Base-by-base conservation (phyloP, 441 rosid species). In the Metrosideros polymorpha region DNA sequence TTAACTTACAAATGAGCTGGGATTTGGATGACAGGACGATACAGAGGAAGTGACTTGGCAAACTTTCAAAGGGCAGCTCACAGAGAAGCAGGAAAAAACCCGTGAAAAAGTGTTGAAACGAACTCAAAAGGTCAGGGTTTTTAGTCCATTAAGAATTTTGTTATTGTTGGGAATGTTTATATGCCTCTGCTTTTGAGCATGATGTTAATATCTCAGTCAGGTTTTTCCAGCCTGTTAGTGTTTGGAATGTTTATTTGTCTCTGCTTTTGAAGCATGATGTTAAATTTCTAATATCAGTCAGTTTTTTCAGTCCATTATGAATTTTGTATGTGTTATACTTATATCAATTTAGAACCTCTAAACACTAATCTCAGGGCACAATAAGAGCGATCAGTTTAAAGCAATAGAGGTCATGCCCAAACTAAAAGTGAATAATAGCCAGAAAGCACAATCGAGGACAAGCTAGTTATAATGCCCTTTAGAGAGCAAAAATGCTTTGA, bases 61-160 rank as follows among this genome's bases (percentile, higher is more conserved):
- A 92, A 98, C 95, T 85, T 96, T 93, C 94, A 95, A 87, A 85
- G 99, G 99, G 86, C 93, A 94, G 91, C 99, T 98, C 87, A 98
- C 98, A 1, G 98, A 97, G 87, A 98, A 94, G 94, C 99, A 98
- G 91, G 99, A 95, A 89, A 98, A 96, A 92, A 96, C 99, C 83
- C 95, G 94, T 75, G 98, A 95, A 32, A 96, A 96, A 92, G 90
- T 98, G 83, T 51, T 95, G 87, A 98, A 96, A 91, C 94, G 99
- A 88, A 91, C 92, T 85, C 98, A 94, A 91, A 98, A 98, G 97
- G 99, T 92, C 82, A 89, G 94, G 82, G 42, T 10, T 86, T 86
- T 86, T 89, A 54, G 49, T 14, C 66, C 84, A 85, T 79, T 66
- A 10, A 85, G 52, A 49, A 61, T 57, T 32, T 47, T 29, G 30